These are phyloP conservation scores for Penicillium coprophilum DNA, from an alignment of 495 filamentous ascomycete species.

Conservation along the genomic window DNA sequence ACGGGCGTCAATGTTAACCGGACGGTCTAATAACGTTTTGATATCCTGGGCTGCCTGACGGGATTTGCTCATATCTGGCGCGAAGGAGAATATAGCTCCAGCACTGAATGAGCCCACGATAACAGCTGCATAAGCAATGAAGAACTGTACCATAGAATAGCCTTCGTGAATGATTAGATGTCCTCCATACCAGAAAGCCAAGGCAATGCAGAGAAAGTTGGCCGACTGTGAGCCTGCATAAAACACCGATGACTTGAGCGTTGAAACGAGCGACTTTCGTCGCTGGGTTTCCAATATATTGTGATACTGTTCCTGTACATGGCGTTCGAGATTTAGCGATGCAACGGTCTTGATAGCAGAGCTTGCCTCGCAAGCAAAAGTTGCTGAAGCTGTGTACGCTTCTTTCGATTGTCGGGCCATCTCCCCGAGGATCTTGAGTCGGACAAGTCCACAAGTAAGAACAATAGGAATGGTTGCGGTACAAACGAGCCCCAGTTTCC, in stretches of 20 bases:
- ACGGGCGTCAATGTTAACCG: slow-evolving; percentile 74
- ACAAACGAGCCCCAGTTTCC: slow-evolving; percentile 86
- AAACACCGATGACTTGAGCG: slow-evolving; percentile 62
- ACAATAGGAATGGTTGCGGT: slow-evolving; percentile 72
- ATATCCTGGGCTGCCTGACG: slow-evolving; percentile 72
- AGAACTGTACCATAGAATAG: slow-evolving; percentile 74
- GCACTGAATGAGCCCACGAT: slow-evolving; percentile 79
- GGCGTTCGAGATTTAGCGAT: slow-evolving; percentile 74
- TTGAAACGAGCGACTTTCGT: slow-evolving; percentile 56
- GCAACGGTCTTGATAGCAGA: slow-evolving; percentile 87
- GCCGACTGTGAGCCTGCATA: slow-evolving; percentile 76
- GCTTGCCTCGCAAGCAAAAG: slow-evolving; percentile 84
- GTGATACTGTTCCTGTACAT: slow-evolving; percentile 72
- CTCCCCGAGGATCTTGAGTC: slow-evolving; percentile 71
- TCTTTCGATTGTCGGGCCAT: slow-evolving; percentile 63
- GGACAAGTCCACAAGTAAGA: slow-evolving; percentile 73
- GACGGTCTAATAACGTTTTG: slow-evolving; percentile 67
- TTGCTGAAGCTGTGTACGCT: slow-evolving; percentile 68
- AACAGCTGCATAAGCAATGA: slow-evolving; percentile 71
- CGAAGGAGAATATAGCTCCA: slow-evolving; percentile 77
- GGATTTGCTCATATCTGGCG: slow-evolving; percentile 80
- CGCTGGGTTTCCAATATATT: slow-evolving; percentile 59
- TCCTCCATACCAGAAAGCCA: slow-evolving; percentile 90
- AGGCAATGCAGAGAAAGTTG: slow-evolving; percentile 72
- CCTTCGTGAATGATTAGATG: slow-evolving; percentile 64